These are phyloP conservation scores for Chimonanthus salicifolius DNA, from an alignment of 164 flowering plant genomes.

Conservation along the genomic window DNA sequence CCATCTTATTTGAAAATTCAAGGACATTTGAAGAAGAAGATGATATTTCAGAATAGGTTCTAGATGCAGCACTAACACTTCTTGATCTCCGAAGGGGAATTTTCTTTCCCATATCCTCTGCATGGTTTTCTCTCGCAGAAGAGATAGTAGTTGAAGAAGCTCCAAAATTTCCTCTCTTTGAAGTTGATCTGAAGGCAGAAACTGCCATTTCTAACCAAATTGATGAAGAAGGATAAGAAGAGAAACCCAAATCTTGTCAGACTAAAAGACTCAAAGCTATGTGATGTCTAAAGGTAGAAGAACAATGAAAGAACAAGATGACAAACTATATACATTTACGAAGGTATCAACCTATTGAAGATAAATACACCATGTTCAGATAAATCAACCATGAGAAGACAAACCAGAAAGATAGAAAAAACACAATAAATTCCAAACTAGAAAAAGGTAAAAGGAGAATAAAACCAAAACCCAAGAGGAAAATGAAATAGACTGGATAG, in stretches of 20 bases:
- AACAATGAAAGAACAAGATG: too few relatives aligned
- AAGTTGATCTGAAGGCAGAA: constrained; percentile 57
- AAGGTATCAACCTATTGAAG: too few relatives aligned
- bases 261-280: not conserved
- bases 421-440: not conserved
- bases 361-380: too few relatives aligned
- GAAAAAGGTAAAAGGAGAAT: not conserved
- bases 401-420: not conserved
- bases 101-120: constrained; percentile 21
- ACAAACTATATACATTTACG: too few relatives aligned
- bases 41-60: constrained; percentile 13
- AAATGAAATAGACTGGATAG: not conserved
- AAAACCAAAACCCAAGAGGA: not conserved
- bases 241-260: not conserved
- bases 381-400: not conserved
- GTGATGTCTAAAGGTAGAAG: too few relatives aligned
- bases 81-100: constrained; percentile 41
- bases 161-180: constrained; percentile 35
- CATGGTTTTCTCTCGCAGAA: constrained; percentile 12
- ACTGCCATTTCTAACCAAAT: constrained; percentile 38
- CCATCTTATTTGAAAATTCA: constrained; percentile 49
- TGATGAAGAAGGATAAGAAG: not conserved
- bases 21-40: constrained; percentile 1
- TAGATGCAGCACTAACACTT: constrained; percentile 55
- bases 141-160: constrained; percentile 8